A percentile compares a stretch with the other conserved stretches of the same genome.
These are phyloP conservation scores for Apiospora marii DNA, from an alignment of 2,329 filamentous ascomycete species.

Conservation along the genomic window DNA sequence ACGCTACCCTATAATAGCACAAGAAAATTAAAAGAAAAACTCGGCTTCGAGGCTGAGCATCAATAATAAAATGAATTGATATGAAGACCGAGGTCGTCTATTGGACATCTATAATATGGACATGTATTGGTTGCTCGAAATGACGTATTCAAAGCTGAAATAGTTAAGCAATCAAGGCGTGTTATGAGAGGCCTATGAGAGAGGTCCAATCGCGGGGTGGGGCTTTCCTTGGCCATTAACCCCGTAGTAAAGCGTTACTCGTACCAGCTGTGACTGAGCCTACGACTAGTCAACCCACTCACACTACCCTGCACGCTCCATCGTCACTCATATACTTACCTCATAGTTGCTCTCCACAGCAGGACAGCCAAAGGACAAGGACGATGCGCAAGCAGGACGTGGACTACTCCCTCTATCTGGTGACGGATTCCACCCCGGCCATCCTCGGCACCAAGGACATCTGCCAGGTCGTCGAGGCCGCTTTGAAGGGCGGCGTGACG, in stretches of 20 bases:
- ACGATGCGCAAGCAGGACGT: slow-evolving; percentile 52
- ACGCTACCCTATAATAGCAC: slow-evolving; percentile 1
- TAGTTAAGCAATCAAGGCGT: not conserved
- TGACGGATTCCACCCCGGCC: slow-evolving; percentile 89
- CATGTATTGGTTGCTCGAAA: not conserved
- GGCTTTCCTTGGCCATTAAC: not conserved
- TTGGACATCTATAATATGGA: not conserved
- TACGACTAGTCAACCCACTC: not conserved
- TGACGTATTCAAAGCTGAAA: not conserved
- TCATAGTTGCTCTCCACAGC: not conserved
- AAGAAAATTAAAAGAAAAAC: not conserved
- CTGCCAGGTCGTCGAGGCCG: slow-evolving; percentile 75
- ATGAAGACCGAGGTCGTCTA: not conserved
- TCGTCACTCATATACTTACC: slow-evolving; percentile 3
- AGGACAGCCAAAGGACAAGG: not conserved
- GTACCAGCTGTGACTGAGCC: not conserved
- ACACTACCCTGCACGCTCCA: not conserved
- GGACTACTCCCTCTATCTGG: slow-evolving; percentile 87
- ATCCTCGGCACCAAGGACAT: slow-evolving; percentile 79
- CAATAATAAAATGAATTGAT: slow-evolving; percentile 12
- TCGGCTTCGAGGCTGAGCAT: slow-evolving; percentile 1
- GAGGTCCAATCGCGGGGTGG: slow-evolving; percentile 9
- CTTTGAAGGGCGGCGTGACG: slow-evolving; percentile 81
- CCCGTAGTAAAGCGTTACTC: not conserved
- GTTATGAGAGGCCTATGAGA: not conserved